Evolutionary conservation across 768 basidiomycete genomes (phyloP).

Genomic region (Infundibulicybe gibba): DNA sequence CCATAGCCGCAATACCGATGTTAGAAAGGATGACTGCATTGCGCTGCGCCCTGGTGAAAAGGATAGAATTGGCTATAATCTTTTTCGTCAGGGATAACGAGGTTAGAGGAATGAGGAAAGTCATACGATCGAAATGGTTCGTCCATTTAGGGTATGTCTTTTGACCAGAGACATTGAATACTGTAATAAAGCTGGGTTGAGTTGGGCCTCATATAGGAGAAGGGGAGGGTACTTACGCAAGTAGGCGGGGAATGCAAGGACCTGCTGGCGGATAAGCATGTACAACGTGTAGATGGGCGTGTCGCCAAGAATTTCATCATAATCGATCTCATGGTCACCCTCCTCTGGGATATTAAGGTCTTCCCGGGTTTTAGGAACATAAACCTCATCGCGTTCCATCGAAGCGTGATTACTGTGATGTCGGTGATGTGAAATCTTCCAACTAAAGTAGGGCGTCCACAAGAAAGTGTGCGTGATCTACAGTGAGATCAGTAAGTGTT

Average conservation of each 20-base stretch:
- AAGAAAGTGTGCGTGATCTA: slow-evolving; percentile 43
- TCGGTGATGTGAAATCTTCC: slow-evolving; percentile 52
- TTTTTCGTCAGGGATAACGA: neutral
- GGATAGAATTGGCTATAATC: slow-evolving; percentile 45
- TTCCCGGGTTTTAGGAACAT: slow-evolving; percentile 56
- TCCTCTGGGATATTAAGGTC: slow-evolving; percentile 49
- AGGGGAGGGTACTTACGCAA: slow-evolving; percentile 44
- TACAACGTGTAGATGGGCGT: slow-evolving; percentile 58
- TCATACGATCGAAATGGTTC: slow-evolving; percentile 64
- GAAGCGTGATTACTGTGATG: slow-evolving; percentile 50
- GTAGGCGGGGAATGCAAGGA: slow-evolving; percentile 61
- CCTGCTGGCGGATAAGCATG: slow-evolving; percentile 52
- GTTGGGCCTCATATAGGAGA: neutral
- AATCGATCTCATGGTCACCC: slow-evolving; percentile 34
- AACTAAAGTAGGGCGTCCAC: slow-evolving; percentile 53
- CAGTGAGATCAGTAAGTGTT: slow-evolving; percentile 4
- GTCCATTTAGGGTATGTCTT: slow-evolving; percentile 57
- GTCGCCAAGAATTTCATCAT: slow-evolving; percentile 53
- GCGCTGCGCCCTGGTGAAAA: slow-evolving; percentile 52
- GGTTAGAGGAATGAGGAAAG: neutral
- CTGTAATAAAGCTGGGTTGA: slow-evolving; percentile 22
- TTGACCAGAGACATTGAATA: slow-evolving; percentile 62
- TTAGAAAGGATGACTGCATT: slow-evolving; percentile 54
- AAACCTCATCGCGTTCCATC: slow-evolving; percentile 54
- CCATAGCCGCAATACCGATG: slow-evolving; percentile 49